Evolutionary conservation across 164 flowering plant genomes (phyloP).

Genomic region (Kingdonia uniflora): DNA sequence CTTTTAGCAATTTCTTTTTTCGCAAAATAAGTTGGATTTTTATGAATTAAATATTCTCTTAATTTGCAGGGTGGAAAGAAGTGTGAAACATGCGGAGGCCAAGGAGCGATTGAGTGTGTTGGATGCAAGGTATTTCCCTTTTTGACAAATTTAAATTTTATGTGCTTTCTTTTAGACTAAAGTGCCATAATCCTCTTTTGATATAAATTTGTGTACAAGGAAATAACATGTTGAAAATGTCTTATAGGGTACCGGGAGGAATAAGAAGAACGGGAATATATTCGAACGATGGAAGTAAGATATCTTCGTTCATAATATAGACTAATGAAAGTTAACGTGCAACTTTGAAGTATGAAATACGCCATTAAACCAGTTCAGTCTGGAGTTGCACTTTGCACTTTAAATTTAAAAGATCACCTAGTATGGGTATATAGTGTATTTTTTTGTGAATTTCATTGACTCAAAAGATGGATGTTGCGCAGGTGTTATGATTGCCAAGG

Average conservation of each 20-base stretch:
- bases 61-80: conserved; percentile 30
- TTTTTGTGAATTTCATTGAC: neutral
- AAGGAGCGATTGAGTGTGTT: conserved; percentile 67
- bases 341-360: neutral
- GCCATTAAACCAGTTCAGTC: neutral
- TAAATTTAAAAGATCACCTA: too few relatives aligned
- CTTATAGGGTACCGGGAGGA: conserved; percentile 68
- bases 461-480: neutral
- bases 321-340: neutral
- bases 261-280: conserved; percentile 84
- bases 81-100: conserved; percentile 50
- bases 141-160: neutral
- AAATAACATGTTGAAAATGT: neutral
- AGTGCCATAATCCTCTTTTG: neutral
- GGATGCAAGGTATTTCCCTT: conserved; percentile 64
- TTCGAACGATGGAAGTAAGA: conserved; percentile 92
- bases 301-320: neutral
- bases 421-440: too few relatives aligned
- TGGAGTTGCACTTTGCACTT: neutral
- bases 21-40: neutral
- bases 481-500: conserved; percentile 94
- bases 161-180: too few relatives aligned
- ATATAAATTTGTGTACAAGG: too few relatives aligned
- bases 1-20: too few relatives aligned
- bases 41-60: neutral